These are phyloP conservation scores for Drechslerella dactyloides DNA, from an alignment of 2,329 filamentous ascomycete genomes.

Conservation along the genomic window DNA sequence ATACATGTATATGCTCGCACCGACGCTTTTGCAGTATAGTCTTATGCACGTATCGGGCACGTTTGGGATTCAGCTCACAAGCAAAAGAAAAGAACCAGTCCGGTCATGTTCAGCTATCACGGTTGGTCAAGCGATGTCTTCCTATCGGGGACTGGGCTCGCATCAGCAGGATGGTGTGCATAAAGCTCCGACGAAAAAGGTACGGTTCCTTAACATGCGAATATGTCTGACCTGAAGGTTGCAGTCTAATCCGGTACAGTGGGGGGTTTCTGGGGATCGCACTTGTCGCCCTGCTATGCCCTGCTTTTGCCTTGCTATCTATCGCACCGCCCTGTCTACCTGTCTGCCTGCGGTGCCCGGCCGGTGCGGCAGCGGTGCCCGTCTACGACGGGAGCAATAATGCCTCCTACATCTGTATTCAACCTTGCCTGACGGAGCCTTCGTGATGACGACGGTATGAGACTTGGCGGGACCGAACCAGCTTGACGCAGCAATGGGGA, in stretches of 20 bases:
- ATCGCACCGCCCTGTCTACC: background rate
- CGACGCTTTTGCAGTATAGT: background rate
- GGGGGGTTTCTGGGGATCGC: conserved; percentile 14
- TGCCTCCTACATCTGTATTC: background rate
- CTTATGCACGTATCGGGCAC: conserved; percentile 1
- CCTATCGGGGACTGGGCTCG: conserved; percentile 28
- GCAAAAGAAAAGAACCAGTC: conserved; percentile 23
- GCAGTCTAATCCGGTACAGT: conserved; percentile 16
- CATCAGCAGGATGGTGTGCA: conserved; percentile 42
- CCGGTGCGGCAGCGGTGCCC: conserved; percentile 1
- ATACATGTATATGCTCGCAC: background rate
- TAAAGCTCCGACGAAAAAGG: conserved; percentile 49
- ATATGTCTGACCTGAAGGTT: conserved; percentile 14
- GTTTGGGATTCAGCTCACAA: conserved; percentile 6
- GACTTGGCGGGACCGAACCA: conserved; percentile 21
- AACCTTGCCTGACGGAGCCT: background rate
- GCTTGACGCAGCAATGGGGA: conserved; percentile 13
- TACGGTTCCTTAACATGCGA: conserved; percentile 39
- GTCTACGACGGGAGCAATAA: conserved; percentile 5
- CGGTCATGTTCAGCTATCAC: conserved; percentile 7
- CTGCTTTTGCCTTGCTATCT: conserved; percentile 8
- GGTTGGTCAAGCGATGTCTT: conserved; percentile 28
- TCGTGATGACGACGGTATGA: background rate
- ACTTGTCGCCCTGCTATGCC: background rate
- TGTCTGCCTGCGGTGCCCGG: conserved; percentile 3